Base-by-base conservation (phyloP, 2,329 filamentous ascomycete species). In the Pseudocercospora pini-densiflorae region DNA sequence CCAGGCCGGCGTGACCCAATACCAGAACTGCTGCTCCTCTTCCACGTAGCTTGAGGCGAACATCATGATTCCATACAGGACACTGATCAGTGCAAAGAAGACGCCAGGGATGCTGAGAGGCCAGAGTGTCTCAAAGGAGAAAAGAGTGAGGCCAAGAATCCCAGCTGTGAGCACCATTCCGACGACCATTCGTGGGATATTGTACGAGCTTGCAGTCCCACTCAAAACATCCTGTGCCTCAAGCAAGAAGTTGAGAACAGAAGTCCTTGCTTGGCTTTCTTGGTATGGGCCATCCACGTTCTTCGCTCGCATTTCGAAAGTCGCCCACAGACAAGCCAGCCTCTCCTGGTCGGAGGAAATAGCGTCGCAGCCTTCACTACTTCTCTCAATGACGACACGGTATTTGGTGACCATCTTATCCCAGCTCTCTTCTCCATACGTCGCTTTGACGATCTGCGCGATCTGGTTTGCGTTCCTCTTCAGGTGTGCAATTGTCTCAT, bases 1-100 rank as follows among this genome's bases (percentile, higher is more conserved):
- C 92, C 92, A 96, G 6, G 88, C 86, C 0, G 90, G 89, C 0
- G 90, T 87, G 1, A 88, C 81, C 93, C 94, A 98, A 80, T 99
- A 98, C 95, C 95, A 99, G 77, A 97, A 97, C 72, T 98, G 93
- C 59, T 99, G 95, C 78, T 99, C 95, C 80, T 99, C 95, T 79
- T 99, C 95, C 1, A 99, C 93, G 77, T 95, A 99, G 75, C 94
- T 98, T 77, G 92, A 97, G 9, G 94, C 94, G 80, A 98, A 98
- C 94, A 98, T 98, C 88, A 97, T 96, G 43, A 88, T 78, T 1
- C 90, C 89, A 75, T 98, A 97, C 5, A 84, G 74, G 1, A 75
- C 16, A 8, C 78, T 73, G 0, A 77, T 75, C 2, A 80, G 33
- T 2, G 75, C 65, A 66, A 80, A 80, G 70, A 78, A 79, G n/a